Conservation (phyloP, 1,284 basidiomycete species). For the Apiotrichum porosum region DNA sequence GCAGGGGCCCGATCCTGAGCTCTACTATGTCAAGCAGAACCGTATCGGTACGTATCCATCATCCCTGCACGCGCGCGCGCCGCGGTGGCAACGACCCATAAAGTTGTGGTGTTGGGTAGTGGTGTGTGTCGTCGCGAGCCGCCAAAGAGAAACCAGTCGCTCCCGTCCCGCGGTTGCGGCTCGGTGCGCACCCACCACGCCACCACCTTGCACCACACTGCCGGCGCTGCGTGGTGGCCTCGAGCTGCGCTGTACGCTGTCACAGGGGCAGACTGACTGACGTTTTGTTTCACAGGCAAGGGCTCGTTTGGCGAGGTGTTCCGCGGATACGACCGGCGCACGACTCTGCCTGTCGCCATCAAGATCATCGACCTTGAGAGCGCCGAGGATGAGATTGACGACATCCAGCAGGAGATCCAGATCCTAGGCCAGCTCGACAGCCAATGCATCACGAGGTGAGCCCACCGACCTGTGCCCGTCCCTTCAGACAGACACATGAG, state of each 20-base stretch:
- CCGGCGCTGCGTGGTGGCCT: too few species aligned
- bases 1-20: slow-evolving; percentile 68
- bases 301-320: slow-evolving; percentile 97
- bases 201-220: too few species aligned
- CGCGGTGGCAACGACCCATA: too few species aligned
- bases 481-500: too few species aligned
- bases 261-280: too few species aligned
- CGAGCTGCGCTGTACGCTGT: too few species aligned
- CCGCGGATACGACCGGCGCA: slow-evolving; percentile 90
- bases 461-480: not conserved
- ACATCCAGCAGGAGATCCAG: slow-evolving; percentile 98
- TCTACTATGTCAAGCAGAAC: slow-evolving; percentile 92
- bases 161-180: not conserved
- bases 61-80: too few species aligned
- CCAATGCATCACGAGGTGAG: slow-evolving; percentile 87
- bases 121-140: too few species aligned
- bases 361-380: slow-evolving; percentile 99
- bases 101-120: too few species aligned
- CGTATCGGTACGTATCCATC: slow-evolving; percentile 86
- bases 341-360: slow-evolving; percentile 89
- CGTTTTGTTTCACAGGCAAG: slow-evolving; percentile 70
- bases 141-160: too few species aligned
- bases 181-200: not conserved
- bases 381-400: slow-evolving; percentile 98
- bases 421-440: slow-evolving; percentile 97